Conservation (phyloP, 192 early-diverging fungal genomes). For the Coemansia sp. region DNA sequence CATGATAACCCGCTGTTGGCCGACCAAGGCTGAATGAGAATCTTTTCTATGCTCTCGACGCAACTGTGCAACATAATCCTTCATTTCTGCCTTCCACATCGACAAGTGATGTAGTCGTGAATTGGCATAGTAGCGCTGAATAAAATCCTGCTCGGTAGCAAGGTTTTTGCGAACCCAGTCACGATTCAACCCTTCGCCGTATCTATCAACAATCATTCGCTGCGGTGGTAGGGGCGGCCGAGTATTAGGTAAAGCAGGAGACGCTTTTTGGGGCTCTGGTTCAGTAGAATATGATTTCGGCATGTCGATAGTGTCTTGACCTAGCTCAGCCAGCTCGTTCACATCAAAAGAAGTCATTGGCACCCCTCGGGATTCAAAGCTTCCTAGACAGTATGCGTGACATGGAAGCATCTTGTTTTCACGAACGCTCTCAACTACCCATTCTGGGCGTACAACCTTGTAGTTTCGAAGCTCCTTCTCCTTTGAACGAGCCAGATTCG, state of each 20-base stretch:
- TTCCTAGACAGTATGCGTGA: constrained; percentile 54
- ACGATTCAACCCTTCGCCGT: constrained; percentile 40
- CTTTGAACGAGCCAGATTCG: constrained; percentile 64
- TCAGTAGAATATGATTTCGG: background rate
- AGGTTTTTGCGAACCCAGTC: constrained; percentile 44
- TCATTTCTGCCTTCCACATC: constrained; percentile 79
- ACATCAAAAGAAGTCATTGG: background rate
- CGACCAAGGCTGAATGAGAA: background rate
- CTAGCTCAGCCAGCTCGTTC: background rate
- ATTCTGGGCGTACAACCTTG: constrained; percentile 68
- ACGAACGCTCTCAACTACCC: constrained; percentile 73
- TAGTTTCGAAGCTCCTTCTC: constrained; percentile 65
- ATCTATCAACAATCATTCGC: constrained; percentile 25
- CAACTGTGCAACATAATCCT: constrained; percentile 54
- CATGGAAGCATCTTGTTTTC: constrained; percentile 62
- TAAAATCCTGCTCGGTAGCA: constrained; percentile 55
- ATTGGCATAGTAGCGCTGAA: constrained; percentile 62
- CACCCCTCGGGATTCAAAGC: background rate
- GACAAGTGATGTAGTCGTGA: constrained; percentile 80
- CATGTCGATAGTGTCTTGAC: background rate
- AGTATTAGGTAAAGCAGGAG: background rate
- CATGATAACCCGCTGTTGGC: constrained; percentile 55
- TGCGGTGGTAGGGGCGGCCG: background rate
- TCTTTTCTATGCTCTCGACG: constrained; percentile 8
- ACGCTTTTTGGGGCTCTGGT: background rate